Evolutionary conservation across 108 stramenopile genomes (phyloP), one percentile per base, ranked within the genome.

Genomic region (Fragilariopsis cylindrus): DNA sequence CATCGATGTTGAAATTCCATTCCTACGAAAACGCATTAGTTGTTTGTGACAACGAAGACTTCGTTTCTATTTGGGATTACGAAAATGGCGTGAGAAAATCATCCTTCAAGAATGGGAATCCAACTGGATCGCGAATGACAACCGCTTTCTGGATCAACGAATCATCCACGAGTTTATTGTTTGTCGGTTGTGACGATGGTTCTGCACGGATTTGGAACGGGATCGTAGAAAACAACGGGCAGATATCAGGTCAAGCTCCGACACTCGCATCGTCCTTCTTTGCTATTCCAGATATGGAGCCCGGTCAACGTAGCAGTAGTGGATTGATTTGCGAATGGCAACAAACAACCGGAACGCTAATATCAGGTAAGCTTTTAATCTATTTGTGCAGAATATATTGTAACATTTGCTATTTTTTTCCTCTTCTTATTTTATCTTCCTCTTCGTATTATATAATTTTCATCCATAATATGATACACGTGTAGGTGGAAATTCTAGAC

Each of bases 91-190:
- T 5, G 42, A 62, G 79, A 15, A 73, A 73, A 58, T 41, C 79
- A 7, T 76, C 70, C 8, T 91, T 89, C 76, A 75, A 76, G 40
- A 95, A 94, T 63, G 83, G 82, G 3, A 93, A 88, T 48, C 75
- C 78, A 1, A 82, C 87, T 56, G 82, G 76, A 8, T 85, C 92
- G 39, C 73, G 94, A 19, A 96, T 97, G 82, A 96, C 98, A 50
- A 76, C 95, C 0, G 81, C 94, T 7, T 73, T 57, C 42, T 99
- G 99, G 99, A 90, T 99, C 15, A 98, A 99, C 65, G 97, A 95
- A 65, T 65, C 75, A 42, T 79, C 87, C 6, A 80, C 84, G 52
- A 90, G 88, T 75, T 74, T 98, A 1, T 84, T 98, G 52, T 70
- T 98, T 43, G 87, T 91, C 21, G 98, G 98, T 8, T 81, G 89